Evolutionary conservation across 768 basidiomycete species (phyloP).

Genomic region (Dictyophora rubrovolvata): DNA sequence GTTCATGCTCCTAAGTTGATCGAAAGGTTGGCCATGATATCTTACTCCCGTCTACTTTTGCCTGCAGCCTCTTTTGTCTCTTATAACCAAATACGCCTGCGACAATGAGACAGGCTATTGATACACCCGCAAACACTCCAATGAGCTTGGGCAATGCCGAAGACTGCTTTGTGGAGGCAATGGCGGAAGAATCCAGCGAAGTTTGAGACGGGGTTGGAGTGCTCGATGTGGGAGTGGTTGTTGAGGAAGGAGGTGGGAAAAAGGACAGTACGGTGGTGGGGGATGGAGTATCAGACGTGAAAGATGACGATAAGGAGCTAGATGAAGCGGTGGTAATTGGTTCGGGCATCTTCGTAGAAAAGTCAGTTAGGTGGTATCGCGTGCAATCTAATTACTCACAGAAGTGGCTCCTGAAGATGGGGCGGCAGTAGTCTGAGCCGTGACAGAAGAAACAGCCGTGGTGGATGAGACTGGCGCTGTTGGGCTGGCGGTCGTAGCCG

Average conservation of each 20-base stretch:
- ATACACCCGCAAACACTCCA: conserved; percentile 3
- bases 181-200: background rate
- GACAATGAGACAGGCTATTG: background rate
- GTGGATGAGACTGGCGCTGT: background rate
- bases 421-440: background rate
- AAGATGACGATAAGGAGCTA: background rate
- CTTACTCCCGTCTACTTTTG: background rate
- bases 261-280: background rate
- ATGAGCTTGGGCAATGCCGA: conserved; percentile 3
- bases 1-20: background rate
- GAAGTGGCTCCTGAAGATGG: background rate
- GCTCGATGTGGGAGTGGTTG: background rate
- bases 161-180: background rate
- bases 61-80: conserved; percentile 1
- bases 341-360: no score
- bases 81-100: conserved; percentile 1
- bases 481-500: background rate
- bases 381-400: background rate
- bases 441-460: background rate
- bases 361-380: no score
- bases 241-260: background rate
- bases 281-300: background rate
- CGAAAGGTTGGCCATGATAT: conserved; percentile 1
- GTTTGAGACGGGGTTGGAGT: background rate
- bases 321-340: background rate